Conservation (phyloP, 164 flowering plant species). For the Cinnamomum chago region DNA sequence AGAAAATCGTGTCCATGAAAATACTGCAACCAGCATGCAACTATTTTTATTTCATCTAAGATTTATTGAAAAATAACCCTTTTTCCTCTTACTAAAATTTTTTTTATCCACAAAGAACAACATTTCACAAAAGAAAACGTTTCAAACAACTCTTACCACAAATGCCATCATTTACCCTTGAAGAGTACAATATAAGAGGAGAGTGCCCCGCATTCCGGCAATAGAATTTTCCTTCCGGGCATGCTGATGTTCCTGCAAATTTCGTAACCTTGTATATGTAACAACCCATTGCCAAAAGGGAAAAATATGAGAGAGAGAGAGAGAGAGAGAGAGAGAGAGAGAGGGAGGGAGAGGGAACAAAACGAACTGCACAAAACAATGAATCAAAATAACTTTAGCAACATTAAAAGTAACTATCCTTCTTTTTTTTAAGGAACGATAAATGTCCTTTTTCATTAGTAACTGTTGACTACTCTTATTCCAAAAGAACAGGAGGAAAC, state of each 20-base stretch:
- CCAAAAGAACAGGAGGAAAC: no score
- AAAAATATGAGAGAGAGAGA: no score
- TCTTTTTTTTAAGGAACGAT: no score
- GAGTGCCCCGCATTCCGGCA: conserved; percentile 78
- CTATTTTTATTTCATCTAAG: background rate
- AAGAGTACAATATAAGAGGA: conserved; percentile 62
- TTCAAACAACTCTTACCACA: conserved; percentile 60
- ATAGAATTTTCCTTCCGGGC: conserved; percentile 76
- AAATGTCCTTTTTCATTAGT: no score
- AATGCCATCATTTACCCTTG: conserved; percentile 91
- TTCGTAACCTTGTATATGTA: background rate
- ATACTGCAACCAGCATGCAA: background rate
- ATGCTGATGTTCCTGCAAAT: conserved; percentile 85
- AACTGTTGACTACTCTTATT: no score
- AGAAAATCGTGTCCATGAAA: background rate
- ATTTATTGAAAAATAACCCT: background rate
- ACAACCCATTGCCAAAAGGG: background rate
- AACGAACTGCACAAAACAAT: no score
- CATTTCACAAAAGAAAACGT: background rate
- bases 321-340: background rate
- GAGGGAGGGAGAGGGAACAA: background rate
- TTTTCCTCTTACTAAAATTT: background rate
- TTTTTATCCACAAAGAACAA: background rate
- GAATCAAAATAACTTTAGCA: no score
- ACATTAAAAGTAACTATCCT: no score